Conservation (phyloP, 768 basidiomycete species). For the Tulasnella sp. region DNA sequence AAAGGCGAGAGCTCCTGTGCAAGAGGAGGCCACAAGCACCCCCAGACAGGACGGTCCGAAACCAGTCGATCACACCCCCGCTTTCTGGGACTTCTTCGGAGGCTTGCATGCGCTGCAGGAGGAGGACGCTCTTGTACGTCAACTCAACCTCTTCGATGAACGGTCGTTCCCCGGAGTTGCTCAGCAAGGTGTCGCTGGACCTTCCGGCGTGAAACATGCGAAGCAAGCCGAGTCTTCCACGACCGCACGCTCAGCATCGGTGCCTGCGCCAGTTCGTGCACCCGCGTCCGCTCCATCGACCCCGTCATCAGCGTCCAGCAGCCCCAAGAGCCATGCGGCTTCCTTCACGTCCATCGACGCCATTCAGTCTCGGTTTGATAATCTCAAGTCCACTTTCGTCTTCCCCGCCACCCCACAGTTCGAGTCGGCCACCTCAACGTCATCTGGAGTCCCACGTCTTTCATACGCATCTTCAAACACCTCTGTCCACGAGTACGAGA, state of each 20-base stretch:
- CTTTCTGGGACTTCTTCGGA: background rate
- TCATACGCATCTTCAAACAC: slow-evolving; percentile 56
- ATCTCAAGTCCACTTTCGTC: slow-evolving; percentile 38
- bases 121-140: background rate
- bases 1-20: background rate
- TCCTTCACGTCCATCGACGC: slow-evolving; percentile 38
- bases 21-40: background rate
- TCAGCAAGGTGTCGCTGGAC: background rate
- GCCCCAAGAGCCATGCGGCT: background rate
- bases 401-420: slow-evolving; percentile 46
- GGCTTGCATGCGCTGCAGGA: background rate
- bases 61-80: background rate
- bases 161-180: background rate
- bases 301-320: background rate
- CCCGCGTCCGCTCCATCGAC: background rate
- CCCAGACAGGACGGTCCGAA: background rate
- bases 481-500: slow-evolving; percentile 50
- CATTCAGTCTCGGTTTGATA: slow-evolving; percentile 40
- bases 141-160: background rate
- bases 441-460: slow-evolving; percentile 35
- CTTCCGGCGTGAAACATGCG: background rate
- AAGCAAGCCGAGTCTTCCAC: background rate
- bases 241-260: background rate
- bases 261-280: background rate
- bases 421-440: slow-evolving; percentile 19